These are phyloP conservation scores for Melampsora larici-populina DNA, from an alignment of 1,284 basidiomycete species.

Conservation along the genomic window DNA sequence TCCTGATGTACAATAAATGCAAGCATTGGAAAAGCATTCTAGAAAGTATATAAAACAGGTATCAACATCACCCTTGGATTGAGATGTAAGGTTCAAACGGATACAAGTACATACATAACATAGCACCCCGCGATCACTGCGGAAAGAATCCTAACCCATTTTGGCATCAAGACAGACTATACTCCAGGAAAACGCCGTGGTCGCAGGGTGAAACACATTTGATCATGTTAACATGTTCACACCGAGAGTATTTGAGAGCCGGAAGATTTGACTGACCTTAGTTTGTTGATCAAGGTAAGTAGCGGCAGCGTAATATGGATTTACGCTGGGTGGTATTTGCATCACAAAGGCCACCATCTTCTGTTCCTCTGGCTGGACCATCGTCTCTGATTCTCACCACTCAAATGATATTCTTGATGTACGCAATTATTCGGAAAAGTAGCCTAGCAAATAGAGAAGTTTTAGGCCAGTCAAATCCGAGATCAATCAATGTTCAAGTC, in stretches of 20 bases:
- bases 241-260: background rate
- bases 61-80: background rate
- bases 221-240: too few species aligned
- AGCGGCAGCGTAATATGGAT: conserved; percentile 20
- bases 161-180: conserved; percentile 16
- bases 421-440: too few species aligned
- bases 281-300: conserved; percentile 6
- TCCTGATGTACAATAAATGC: conserved; percentile 32
- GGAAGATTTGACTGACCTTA: background rate
- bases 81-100: background rate
- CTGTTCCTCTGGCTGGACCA: background rate
- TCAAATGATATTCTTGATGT: too few species aligned
- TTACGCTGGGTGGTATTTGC: background rate
- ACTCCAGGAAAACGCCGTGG: too few species aligned
- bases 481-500: too few species aligned
- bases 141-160: conserved; percentile 11
- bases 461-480: too few species aligned
- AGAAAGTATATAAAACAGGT: background rate
- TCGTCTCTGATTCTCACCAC: background rate
- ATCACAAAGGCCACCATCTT: conserved; percentile 16
- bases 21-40: conserved; percentile 37
- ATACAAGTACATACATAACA: conserved; percentile 8
- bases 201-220: too few species aligned
- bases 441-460: too few species aligned
- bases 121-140: conserved; percentile 17